These are phyloP conservation scores for Scenedesmus sp. DNA, from an alignment of 163 green algal species.

Conservation along the genomic window DNA sequence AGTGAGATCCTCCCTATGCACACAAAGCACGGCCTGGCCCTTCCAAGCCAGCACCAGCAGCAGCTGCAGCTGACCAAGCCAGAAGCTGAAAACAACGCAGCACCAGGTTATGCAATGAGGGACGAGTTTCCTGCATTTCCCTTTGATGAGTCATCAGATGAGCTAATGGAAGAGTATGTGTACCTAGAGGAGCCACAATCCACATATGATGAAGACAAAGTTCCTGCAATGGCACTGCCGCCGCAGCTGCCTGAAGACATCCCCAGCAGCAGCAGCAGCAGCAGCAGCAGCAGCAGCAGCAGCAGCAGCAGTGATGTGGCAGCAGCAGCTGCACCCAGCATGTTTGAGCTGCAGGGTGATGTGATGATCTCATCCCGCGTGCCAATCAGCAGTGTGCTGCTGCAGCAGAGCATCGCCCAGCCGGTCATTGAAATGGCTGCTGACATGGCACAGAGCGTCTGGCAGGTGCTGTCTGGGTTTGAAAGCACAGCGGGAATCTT, in stretches of 20 bases:
- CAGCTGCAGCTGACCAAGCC: neutral
- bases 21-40: neutral
- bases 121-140: neutral
- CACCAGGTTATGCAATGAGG: neutral
- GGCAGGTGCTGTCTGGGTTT: neutral
- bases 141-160: neutral
- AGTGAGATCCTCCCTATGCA: neutral
- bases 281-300: neutral
- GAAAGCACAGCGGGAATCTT: neutral
- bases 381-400: neutral
- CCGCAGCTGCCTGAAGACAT: neutral
- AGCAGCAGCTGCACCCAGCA: neutral
- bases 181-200: neutral
- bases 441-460: neutral
- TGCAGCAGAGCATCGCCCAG: neutral
- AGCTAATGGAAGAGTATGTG: neutral
- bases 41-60: neutral
- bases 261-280: neutral
- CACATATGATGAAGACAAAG: neutral
- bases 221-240: neutral
- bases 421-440: neutral
- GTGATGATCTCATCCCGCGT: neutral
- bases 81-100: neutral
- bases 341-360: neutral
- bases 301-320: neutral